Evolutionary conservation across 2,329 filamentous ascomycete genomes (phyloP), one percentile per base, ranked within the genome.

Genomic region (Penicillium sp.): DNA sequence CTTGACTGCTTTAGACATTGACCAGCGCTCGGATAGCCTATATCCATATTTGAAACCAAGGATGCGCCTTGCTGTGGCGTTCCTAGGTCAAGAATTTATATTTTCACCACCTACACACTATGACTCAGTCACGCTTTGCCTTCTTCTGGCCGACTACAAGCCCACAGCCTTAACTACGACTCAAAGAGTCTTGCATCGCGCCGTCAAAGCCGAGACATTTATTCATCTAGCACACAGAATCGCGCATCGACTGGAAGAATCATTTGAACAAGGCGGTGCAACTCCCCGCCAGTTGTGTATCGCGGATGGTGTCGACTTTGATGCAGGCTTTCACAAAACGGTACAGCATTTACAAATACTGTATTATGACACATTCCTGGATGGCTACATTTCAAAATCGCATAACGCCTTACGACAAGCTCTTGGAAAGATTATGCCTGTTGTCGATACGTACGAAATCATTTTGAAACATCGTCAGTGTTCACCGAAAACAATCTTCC

Each of bases 1-100:
- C 11, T 31, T 58, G 35, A 56, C 44, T 25, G 51, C 56, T 3
- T 45, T 48, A 5, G 54, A 57, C 27, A 48, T 28, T 3, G 33
- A 25, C 2, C 38, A 53, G n/a, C 40, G 10, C 14, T 11, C 44
- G 2, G 13, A 9, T 13, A 31, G 22, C 5, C 22, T n/a, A 22
- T 5, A 51, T 42, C 31, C 16, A n/a, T 14, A 40, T 30, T 28
- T 53, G 35, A 46, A 35, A 25, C 25, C 27, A 3, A 54, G n/a
- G 40, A 20, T 60, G n/a, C 55, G 52, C 30, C 52, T 48, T n/a
- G 55, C 55, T 20, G 43, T 57, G 11, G 51, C 55, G 16, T 55
- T 42, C 14, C 53, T 46, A 22, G 51, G 57, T 24, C 57, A 60
- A 36, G 50, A 54, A 22, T 55, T 60, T 14, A 57, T 57, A 7